Evolutionary conservation across 495 filamentous ascomycete species (phyloP).

Genomic region (Aspergillus diversus): DNA sequence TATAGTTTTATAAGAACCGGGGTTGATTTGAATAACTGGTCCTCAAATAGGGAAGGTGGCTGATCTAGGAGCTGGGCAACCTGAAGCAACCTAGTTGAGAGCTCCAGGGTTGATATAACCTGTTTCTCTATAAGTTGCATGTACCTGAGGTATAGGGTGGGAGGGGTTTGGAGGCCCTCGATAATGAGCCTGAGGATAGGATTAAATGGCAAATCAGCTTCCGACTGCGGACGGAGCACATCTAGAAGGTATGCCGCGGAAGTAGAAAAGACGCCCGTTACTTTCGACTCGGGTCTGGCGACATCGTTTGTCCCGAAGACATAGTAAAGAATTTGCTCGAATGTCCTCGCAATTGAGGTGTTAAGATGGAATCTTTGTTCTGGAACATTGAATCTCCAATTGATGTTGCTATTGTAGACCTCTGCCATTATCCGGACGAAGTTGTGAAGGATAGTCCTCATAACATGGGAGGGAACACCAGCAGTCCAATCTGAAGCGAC

Average conservation of each 20-base stretch:
- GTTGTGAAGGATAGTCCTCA: constrained; percentile 70
- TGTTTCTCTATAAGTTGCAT: constrained; percentile 62
- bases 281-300: constrained; percentile 55
- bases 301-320: constrained; percentile 71
- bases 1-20: constrained; percentile 78
- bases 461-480: constrained; percentile 75
- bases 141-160: constrained; percentile 62
- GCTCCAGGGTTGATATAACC: constrained; percentile 62
- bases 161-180: constrained; percentile 66
- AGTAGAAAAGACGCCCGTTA: constrained; percentile 65
- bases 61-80: constrained; percentile 66
- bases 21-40: constrained; percentile 76
- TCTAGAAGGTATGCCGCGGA: constrained; percentile 76
- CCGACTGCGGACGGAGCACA: constrained; percentile 70
- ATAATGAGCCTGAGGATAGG: constrained; percentile 74
- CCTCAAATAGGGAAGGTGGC: constrained; percentile 67
- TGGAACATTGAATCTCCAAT: constrained; percentile 76
- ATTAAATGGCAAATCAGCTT: constrained; percentile 71
- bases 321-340: constrained; percentile 71
- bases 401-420: constrained; percentile 76
- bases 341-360: constrained; percentile 61
- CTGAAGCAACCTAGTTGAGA: constrained; percentile 70
- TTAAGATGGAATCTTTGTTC: constrained; percentile 67
- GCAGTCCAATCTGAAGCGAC: constrained; percentile 61
- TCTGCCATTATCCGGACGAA: constrained; percentile 76